Percentiles rank a stretch among this genome's conserved stretches.
Conservation (phyloP, 192 early-diverging fungal species). For the Phlyctochytrium arcticum region DNA sequence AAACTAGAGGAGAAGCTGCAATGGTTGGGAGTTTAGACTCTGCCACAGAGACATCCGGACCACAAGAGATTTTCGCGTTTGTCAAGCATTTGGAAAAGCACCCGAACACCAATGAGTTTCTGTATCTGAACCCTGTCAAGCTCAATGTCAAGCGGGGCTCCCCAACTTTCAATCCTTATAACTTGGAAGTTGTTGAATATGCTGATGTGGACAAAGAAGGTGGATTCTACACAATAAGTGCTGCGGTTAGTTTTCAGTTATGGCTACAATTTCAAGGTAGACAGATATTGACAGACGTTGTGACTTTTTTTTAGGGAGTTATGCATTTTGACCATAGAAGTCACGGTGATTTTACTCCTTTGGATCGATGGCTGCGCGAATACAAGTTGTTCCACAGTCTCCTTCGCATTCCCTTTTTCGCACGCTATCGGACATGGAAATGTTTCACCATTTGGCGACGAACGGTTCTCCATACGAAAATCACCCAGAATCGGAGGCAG, state of each 20-base stretch:
- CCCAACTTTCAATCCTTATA: conserved; percentile 51
- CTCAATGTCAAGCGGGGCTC: conserved; percentile 22
- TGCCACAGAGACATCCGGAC: not conserved
- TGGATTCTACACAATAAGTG: conserved; percentile 49
- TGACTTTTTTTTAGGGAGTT: conserved; percentile 37
- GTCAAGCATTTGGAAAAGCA: conserved; percentile 35
- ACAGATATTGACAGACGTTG: not conserved
- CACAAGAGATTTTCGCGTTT: conserved; percentile 35
- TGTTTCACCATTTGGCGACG: conserved; percentile 51
- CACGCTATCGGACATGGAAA: conserved; percentile 55
- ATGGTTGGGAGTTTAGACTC: too few relatives aligned
- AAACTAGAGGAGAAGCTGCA: too few relatives aligned
- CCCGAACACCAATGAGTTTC: conserved; percentile 41
- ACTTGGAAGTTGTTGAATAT: conserved; percentile 47
- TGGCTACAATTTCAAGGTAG: not conserved
- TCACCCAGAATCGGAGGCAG: conserved; percentile 26
- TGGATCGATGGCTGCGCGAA: conserved; percentile 52
- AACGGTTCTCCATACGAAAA: conserved; percentile 47
- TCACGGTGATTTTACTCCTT: conserved; percentile 52
- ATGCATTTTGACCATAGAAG: conserved; percentile 46
- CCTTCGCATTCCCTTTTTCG: conserved; percentile 52
- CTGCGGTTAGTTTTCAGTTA: conserved; percentile 29
- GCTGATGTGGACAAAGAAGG: conserved; percentile 31
- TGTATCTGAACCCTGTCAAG: conserved; percentile 39
- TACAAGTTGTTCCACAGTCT: conserved; percentile 48